These are phyloP conservation scores for Yarrowia keelungensis DNA, from an alignment of 805 yeast species.

Conservation along the genomic window DNA sequence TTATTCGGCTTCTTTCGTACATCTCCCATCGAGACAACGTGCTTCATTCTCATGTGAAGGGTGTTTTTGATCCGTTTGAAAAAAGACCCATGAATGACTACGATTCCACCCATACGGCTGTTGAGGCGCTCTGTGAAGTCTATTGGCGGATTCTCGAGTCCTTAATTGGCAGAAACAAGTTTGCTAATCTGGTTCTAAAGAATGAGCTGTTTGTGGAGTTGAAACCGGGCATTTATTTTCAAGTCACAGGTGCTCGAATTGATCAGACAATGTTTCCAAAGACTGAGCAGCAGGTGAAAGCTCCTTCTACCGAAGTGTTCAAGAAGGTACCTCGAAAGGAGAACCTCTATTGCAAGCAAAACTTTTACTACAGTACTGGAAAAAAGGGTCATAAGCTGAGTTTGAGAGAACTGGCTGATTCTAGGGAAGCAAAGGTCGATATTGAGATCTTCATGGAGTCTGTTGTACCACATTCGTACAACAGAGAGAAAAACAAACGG, in stretches of 20 bases:
- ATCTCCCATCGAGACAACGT: background rate
- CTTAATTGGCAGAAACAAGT: background rate
- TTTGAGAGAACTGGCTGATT: background rate
- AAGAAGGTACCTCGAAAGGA: background rate
- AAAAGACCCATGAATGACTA: background rate
- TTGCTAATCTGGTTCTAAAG: background rate
- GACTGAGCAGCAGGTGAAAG: background rate
- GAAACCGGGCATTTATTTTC: background rate
- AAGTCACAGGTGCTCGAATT: background rate
- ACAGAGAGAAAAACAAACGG: no score
- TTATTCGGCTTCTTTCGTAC: background rate
- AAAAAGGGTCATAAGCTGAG: background rate
- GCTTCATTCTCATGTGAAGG: background rate
- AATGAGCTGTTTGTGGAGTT: conserved; percentile 4
- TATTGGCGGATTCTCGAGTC: conserved; percentile 10
- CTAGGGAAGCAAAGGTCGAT: background rate
- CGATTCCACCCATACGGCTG: background rate
- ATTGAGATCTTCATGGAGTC: background rate
- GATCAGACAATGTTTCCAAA: background rate
- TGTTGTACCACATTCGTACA: background rate
- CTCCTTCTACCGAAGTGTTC: background rate
- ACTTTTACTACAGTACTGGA: background rate
- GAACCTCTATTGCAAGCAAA: background rate
- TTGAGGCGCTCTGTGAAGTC: conserved; percentile 5
- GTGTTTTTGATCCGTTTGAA: background rate